These are phyloP conservation scores for Naganishia cerealis DNA, from an alignment of 1,284 basidiomycete genomes.

Conservation along the genomic window DNA sequence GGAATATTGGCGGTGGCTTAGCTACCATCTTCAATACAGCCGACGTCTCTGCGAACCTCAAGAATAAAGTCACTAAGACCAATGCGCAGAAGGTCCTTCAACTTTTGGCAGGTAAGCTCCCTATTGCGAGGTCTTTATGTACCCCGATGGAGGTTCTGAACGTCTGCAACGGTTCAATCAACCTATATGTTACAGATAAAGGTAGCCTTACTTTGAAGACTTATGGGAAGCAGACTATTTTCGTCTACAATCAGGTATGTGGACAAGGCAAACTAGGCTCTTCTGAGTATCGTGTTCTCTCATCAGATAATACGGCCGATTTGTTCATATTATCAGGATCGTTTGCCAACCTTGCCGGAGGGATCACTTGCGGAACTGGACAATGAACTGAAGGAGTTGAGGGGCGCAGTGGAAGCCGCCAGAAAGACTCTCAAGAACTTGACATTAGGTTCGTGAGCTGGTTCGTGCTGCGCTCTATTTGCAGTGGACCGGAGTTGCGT, in stretches of 20 bases:
- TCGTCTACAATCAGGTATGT: conserved; percentile 52
- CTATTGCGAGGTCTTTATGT: not conserved
- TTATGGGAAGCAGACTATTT: conserved; percentile 70
- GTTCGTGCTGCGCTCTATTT: not conserved
- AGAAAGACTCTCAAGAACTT: conserved; percentile 63
- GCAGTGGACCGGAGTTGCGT: not conserved
- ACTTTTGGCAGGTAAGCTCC: conserved; percentile 66
- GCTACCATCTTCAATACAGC: conserved; percentile 55
- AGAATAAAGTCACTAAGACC: conserved; percentile 76
- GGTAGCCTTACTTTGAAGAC: conserved; percentile 47
- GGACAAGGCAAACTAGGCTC: not conserved
- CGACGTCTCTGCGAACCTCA: conserved; percentile 81
- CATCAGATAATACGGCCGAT: too few relatives aligned
- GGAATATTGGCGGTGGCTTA: too few relatives aligned
- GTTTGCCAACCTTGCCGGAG: conserved; percentile 36
- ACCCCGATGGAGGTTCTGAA: not conserved
- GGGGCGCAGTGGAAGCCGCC: conserved; percentile 64
- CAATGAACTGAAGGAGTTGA: conserved; percentile 60
- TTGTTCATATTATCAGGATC: not conserved
- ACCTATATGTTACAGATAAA: conserved; percentile 39
- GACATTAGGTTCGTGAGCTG: conserved; percentile 57
- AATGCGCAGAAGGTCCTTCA: conserved; percentile 76
- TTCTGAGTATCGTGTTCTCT: too few relatives aligned
- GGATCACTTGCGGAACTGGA: conserved; percentile 42
- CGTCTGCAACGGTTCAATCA: not conserved